These are phyloP conservation scores for Stentor roeselii DNA, from an alignment of 73 alveolate genomes.

Conservation along the genomic window DNA sequence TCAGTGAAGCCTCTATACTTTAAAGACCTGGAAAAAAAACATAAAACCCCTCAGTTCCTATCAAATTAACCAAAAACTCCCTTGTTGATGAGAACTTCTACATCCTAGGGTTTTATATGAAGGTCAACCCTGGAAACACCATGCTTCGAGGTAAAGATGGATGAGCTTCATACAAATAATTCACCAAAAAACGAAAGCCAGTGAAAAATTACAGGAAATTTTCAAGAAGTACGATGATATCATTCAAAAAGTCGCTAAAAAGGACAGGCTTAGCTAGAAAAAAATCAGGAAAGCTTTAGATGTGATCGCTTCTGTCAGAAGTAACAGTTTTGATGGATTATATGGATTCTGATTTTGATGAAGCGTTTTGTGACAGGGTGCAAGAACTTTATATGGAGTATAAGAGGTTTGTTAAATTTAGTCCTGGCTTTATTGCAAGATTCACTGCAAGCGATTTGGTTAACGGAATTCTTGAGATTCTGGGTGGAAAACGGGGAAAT, in stretches of 20 bases:
- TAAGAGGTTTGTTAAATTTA: background rate
- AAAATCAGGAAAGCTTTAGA: background rate
- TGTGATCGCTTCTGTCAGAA: background rate
- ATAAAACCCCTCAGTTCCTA: constrained; percentile 37
- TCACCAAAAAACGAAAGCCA: background rate
- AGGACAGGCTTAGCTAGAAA: too few relatives aligned
- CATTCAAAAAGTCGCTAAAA: background rate
- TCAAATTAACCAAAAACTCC: background rate
- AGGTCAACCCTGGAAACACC: background rate
- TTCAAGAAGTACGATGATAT: background rate
- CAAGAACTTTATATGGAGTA: background rate
- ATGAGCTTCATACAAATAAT: background rate
- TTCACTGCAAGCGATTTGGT: background rate
- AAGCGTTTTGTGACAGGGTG: background rate
- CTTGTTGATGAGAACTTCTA: background rate
- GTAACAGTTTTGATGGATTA: background rate
- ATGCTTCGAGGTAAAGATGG: background rate
- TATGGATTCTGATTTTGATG: background rate
- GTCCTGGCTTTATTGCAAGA: background rate
- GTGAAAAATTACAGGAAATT: background rate
- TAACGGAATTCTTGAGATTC: background rate
- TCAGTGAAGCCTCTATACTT: constrained; percentile 46
- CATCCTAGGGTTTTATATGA: background rate
- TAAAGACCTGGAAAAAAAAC: constrained; percentile 40
- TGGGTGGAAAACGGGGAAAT: background rate